Evolutionary conservation across 257 asterid species (phyloP).

Genomic region (Gentiana dahurica): DNA sequence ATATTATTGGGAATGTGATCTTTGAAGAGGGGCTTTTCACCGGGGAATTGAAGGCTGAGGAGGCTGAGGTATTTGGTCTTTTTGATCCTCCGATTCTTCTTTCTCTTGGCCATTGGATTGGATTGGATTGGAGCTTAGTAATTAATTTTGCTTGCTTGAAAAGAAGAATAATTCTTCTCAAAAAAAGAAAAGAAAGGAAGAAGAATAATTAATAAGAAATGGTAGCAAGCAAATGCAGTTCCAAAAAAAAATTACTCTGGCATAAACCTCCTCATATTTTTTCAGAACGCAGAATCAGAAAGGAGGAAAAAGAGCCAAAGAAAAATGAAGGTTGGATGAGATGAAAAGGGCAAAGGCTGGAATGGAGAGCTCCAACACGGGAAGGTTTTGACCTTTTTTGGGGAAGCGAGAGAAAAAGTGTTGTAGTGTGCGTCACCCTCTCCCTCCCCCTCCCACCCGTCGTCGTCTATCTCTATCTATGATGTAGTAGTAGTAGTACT

Average conservation of each 20-base stretch:
- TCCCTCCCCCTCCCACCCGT: too few species aligned
- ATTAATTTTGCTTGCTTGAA: too few species aligned
- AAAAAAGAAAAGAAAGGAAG: too few species aligned
- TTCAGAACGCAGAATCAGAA: neutral
- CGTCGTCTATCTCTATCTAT: too few species aligned
- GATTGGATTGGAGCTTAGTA: too few species aligned
- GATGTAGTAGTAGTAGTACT: too few species aligned
- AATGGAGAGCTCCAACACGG: neutral
- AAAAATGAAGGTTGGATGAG: too few species aligned
- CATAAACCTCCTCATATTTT: too few species aligned
- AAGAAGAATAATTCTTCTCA: too few species aligned
- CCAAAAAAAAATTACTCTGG: too few species aligned
- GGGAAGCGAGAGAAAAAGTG: constrained; percentile 6
- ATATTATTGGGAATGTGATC: constrained; percentile 10
- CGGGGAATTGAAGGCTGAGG: constrained; percentile 41
- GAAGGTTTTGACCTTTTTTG: constrained; percentile 14
- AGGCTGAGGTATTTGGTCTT: constrained; percentile 77
- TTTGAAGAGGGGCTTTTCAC: constrained; percentile 14
- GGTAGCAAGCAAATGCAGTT: too few species aligned
- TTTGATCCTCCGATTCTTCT: constrained; percentile 7
- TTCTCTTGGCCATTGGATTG: constrained; percentile 7
- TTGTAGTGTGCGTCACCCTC: constrained; percentile 4
- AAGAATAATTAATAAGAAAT: too few species aligned
- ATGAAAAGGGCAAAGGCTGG: constrained; percentile 13
- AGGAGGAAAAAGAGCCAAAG: constrained; percentile 5